Evolutionary conservation across 331 rosid genomes (phyloP), one percentile per base, ranked within the genome.

Genomic region (Quercus tomentella): DNA sequence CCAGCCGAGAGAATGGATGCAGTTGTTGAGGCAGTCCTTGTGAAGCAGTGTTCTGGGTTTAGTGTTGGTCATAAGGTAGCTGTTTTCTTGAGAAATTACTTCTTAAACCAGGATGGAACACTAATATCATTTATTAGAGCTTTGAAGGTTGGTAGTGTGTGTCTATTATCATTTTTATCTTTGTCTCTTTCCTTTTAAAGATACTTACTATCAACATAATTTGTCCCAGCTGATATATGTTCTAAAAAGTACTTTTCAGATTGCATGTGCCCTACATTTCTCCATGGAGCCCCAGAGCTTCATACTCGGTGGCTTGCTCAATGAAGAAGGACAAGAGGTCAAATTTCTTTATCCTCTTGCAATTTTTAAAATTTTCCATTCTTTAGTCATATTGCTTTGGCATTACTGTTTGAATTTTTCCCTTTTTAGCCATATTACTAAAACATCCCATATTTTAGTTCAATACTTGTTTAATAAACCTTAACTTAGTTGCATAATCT

Each of bases 1-100:
- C 97, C 99, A 3, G 89, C 90, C 31, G 94, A 93, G 86, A 89
- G 91, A 74, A 88, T 95, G 98, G 96, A 95, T 79, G 92, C 99
- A 70, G 87, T 95, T 83, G 87, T 93, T 78, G 97, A 90, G 88
- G 92, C 96, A 72, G 88, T 92, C 86, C 96, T 95, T 76, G 77
- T 95, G 79, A 90, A 87, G 89, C 87, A 81, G 66, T 89, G 87
- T 74, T 82, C 91, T 80, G 78, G 87, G 30, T 89, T 95, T 77
- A 72, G 86, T 80, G 80, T 95, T 77, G 90, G 93, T 84, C 93
- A 95, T 82, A 89, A 91, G 87, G 98, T 91, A 82, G 97, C 98
- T 11, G 83, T 85, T 70, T 95, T 91, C 83, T 77, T 95, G 82
- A 87, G 87, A 82, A 93, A 91, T 79, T 88, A 89, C 90, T 93